Evolutionary conservation across 176 grass and related monocot genomes (phyloP).

Genomic region (Musa beccarii): DNA sequence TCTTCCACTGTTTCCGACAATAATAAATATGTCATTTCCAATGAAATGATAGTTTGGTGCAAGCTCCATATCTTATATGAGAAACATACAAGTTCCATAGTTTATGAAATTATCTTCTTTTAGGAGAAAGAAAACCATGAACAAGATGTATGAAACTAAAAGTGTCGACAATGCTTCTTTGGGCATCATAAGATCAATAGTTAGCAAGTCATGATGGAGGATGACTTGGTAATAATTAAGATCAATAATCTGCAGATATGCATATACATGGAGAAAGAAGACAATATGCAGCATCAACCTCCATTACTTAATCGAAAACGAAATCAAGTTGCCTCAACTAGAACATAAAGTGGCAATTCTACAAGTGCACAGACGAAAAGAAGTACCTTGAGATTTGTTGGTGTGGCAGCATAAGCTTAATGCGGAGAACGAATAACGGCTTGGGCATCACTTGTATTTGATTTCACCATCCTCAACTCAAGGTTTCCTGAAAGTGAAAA

Average conservation of each 20-base stretch:
- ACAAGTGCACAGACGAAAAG: neutral
- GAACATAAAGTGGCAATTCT: neutral
- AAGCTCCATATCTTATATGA: too few species aligned
- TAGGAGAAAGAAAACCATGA: too few species aligned
- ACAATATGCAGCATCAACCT: neutral
- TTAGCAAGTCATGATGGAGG: too few species aligned
- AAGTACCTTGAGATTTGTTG: slow-evolving; percentile 43
- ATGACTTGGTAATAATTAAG: slow-evolving; percentile 17
- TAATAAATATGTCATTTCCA: too few species aligned
- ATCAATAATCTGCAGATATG: slow-evolving; percentile 62
- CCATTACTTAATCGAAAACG: neutral
- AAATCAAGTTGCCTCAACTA: neutral
- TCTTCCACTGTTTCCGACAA: too few species aligned
- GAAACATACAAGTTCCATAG: too few species aligned
- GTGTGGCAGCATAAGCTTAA: slow-evolving; percentile 5
- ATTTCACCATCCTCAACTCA: neutral
- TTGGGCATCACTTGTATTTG: neutral
- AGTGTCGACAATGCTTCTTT: too few species aligned
- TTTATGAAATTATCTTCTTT: too few species aligned
- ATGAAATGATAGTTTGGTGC: too few species aligned
- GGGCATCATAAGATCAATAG: too few species aligned
- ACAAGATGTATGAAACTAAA: too few species aligned
- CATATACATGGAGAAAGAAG: neutral
- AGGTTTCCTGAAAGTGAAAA: neutral
- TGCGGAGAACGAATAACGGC: neutral